phyloP scores from a whole-genome alignment of 2,329 filamentous ascomycete genomes.

The Endothia cerciana region DNA sequence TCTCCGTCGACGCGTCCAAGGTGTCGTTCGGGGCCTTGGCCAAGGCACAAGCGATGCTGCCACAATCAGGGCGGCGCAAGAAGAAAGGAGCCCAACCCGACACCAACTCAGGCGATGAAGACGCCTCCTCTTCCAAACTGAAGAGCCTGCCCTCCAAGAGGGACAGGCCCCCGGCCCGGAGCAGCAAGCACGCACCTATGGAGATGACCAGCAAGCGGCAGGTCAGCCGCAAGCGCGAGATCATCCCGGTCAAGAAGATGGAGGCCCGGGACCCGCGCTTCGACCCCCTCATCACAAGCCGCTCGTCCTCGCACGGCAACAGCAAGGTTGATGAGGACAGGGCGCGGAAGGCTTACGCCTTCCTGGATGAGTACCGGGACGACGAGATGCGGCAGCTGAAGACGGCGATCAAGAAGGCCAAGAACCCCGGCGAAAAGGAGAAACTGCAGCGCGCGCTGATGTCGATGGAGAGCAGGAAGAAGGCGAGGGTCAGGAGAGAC shows the following conservation, averaged over 20 bases:
- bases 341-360: slow-evolving; percentile 76
- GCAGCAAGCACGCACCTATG: slow-evolving; percentile 85
- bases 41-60: slow-evolving; percentile 77
- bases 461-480: slow-evolving; percentile 78
- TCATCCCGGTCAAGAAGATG: slow-evolving; percentile 64
- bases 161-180: slow-evolving; percentile 36
- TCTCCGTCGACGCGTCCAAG: slow-evolving; percentile 53
- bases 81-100: slow-evolving; percentile 32
- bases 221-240: slow-evolving; percentile 79
- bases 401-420: slow-evolving; percentile 65
- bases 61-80: slow-evolving; percentile 35
- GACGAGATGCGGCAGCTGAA: slow-evolving; percentile 80
- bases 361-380: slow-evolving; percentile 83
- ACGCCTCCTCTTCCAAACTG: slow-evolving; percentile 31
- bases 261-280: slow-evolving; percentile 83
- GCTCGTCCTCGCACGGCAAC: slow-evolving; percentile 29
- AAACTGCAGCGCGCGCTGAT: slow-evolving; percentile 72
- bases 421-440: slow-evolving; percentile 68
- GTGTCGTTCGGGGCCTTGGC: slow-evolving; percentile 91
- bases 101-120: slow-evolving; percentile 36
- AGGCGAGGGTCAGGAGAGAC: slow-evolving; percentile 71
- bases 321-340: slow-evolving; percentile 58
- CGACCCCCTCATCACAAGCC: slow-evolving; percentile 59
- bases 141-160: slow-evolving; percentile 38
- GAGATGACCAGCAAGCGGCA: slow-evolving; percentile 81